These are phyloP conservation scores for Stevia rebaudiana DNA, from an alignment of 140 eudicot genomes.

Conservation along the genomic window DNA sequence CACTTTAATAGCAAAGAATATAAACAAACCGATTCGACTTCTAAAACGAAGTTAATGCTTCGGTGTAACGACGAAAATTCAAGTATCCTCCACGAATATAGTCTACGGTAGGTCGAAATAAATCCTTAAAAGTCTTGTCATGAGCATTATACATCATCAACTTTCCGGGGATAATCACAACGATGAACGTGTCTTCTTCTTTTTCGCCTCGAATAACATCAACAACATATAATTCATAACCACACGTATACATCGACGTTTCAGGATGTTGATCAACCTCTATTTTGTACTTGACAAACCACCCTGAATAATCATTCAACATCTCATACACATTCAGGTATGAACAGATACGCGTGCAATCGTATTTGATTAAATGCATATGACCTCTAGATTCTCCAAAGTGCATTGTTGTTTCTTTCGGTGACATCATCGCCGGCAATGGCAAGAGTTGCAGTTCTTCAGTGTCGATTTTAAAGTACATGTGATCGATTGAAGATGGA, in stretches of 20 bases:
- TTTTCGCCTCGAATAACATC: slow-evolving; percentile 3
- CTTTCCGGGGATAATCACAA: not conserved
- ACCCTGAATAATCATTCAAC: not conserved
- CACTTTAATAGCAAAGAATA: no score
- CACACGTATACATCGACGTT: not conserved
- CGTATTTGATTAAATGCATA: not conserved
- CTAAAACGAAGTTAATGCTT: not conserved
- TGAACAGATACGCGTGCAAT: not conserved
- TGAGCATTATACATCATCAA: not conserved
- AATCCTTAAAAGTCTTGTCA: not conserved
- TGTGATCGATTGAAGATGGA: not conserved
- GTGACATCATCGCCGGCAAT: not conserved
- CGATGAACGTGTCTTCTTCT: not conserved
- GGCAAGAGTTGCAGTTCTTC: not conserved
- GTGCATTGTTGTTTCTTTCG: not conserved
- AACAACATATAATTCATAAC: not conserved
- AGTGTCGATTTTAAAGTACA: not conserved
- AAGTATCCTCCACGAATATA: not conserved
- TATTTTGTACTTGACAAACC: not conserved
- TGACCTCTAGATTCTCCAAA: slow-evolving; percentile 11
- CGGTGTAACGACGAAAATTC: not conserved
- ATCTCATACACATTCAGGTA: not conserved
- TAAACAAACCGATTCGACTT: no score
- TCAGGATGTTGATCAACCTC: not conserved
- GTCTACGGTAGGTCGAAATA: not conserved